Evolutionary conservation across 2,329 filamentous ascomycete genomes (phyloP).

Genomic region (Nigrospora oryzae): DNA sequence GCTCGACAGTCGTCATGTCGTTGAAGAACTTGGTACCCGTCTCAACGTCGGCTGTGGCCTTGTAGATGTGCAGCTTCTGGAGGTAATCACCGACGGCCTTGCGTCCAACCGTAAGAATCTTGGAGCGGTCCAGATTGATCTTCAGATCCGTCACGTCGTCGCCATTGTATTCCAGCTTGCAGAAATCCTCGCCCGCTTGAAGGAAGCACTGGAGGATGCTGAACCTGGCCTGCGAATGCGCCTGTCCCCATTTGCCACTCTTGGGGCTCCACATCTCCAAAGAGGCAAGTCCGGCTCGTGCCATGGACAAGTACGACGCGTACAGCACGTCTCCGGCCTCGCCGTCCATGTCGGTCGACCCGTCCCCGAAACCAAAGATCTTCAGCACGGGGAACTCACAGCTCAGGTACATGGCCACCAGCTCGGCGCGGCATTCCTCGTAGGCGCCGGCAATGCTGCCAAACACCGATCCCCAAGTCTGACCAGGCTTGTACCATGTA

Average conservation of each 20-base stretch:
- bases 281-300: constrained; percentile 78
- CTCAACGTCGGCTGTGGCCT: constrained; percentile 77
- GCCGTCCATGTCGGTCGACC: constrained; percentile 60
- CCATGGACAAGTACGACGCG: constrained; percentile 85
- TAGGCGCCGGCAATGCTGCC: constrained; percentile 80
- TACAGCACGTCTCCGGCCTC: constrained; percentile 84
- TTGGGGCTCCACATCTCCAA: constrained; percentile 95
- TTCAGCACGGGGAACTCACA: constrained; percentile 84
- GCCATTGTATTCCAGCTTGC: constrained; percentile 64
- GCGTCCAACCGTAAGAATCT: constrained; percentile 77
- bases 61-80: constrained; percentile 88
- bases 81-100: constrained; percentile 77
- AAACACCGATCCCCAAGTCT: constrained; percentile 93
- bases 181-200: constrained; percentile 78
- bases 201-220: constrained; percentile 79
- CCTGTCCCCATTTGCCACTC: constrained; percentile 83
- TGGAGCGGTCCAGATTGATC: constrained; percentile 74
- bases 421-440: constrained; percentile 90
- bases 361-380: constrained; percentile 87
- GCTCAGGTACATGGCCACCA: constrained; percentile 81
- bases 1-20: constrained; percentile 72
- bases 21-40: constrained; percentile 73
- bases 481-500: constrained; percentile 88
- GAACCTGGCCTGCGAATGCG: constrained; percentile 86
- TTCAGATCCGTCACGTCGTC: constrained; percentile 74